phyloP scores from a whole-genome alignment of 768 basidiomycete genomes.

The Botryobasidium botryosum region DNA sequence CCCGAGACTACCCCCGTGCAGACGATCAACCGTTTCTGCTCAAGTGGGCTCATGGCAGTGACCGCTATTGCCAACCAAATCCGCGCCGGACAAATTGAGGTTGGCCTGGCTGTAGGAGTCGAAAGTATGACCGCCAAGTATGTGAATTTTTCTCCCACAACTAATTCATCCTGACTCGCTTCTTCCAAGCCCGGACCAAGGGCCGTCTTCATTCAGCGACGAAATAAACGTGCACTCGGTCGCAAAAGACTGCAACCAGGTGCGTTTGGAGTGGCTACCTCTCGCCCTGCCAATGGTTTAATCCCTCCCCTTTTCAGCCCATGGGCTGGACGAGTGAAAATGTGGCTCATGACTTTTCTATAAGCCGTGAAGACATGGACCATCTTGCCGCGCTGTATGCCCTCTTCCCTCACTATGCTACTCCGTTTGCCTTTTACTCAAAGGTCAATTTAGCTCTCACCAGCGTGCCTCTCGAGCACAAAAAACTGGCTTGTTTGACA shows the following conservation, averaged over 20 bases:
- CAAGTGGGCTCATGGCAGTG: conserved; percentile 89
- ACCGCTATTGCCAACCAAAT: conserved; percentile 78
- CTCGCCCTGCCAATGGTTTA: background rate
- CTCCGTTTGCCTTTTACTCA: conserved; percentile 1
- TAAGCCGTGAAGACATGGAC: conserved; percentile 74
- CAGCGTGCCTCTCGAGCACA: conserved; percentile 27
- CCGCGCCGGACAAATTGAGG: conserved; percentile 59
- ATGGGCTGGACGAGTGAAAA: conserved; percentile 51
- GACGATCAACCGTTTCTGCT: conserved; percentile 84
- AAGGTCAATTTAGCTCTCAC: conserved; percentile 20
- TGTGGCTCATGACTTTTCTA: conserved; percentile 27
- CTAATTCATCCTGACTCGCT: background rate
- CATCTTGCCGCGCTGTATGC: conserved; percentile 72
- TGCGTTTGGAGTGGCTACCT: conserved; percentile 15
- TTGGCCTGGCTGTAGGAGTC: conserved; percentile 71
- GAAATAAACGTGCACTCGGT: too few species aligned
- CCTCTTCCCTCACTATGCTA: conserved; percentile 33
- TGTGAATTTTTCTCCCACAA: conserved; percentile 13
- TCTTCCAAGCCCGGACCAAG: conserved; percentile 11
- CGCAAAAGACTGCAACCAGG: conserved; percentile 65
- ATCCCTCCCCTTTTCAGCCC: conserved; percentile 45
- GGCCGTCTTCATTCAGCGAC: conserved; percentile 15
- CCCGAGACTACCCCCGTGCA: conserved; percentile 77
- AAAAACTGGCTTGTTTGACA: conserved; percentile 52
- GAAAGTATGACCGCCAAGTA: conserved; percentile 76